phyloP scores from a whole-genome alignment of 2,329 filamentous ascomycete species.

The Calonectria honghensis region DNA sequence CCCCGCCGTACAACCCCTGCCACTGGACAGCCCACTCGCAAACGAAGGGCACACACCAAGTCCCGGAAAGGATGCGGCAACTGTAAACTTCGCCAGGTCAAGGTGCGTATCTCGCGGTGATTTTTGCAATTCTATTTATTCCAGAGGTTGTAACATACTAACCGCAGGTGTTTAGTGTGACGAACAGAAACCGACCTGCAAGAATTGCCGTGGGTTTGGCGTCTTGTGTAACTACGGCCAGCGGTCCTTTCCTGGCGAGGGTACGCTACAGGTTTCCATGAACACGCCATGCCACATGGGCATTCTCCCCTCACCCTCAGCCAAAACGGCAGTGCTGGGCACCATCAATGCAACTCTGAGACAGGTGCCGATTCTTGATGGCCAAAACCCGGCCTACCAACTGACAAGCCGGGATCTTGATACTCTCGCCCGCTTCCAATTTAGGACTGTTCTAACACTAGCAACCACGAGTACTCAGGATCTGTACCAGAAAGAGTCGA shows the following conservation, averaged over 20 bases:
- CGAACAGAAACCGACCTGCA: slow-evolving; percentile 20
- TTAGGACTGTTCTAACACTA: slow-evolving; percentile 8
- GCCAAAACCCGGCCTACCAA: neutral
- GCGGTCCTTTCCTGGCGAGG: slow-evolving; percentile 10
- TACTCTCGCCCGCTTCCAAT: slow-evolving; percentile 16
- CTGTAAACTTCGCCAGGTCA: slow-evolving; percentile 16
- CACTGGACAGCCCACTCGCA: neutral
- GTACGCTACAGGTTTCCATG: slow-evolving; percentile 12
- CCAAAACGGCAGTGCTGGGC: slow-evolving; percentile 1
- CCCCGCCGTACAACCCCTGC: slow-evolving; percentile 4
- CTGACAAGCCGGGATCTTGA: slow-evolving; percentile 15
- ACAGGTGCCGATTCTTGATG: neutral
- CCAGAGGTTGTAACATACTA: neutral
- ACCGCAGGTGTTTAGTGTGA: neutral
- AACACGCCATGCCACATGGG: slow-evolving; percentile 2
- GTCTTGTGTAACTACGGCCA: slow-evolving; percentile 20
- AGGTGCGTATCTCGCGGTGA: neutral
- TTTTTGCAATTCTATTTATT: neutral
- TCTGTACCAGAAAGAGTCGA: slow-evolving; percentile 9
- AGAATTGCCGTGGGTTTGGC: slow-evolving; percentile 12
- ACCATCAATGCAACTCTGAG: slow-evolving; percentile 7
- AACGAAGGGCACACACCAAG: slow-evolving; percentile 23
- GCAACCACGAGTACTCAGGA: neutral
- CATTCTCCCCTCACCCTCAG: slow-evolving; percentile 4
- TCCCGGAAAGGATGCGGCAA: slow-evolving; percentile 16